These are phyloP conservation scores for Saccharomycopsis crataegensis DNA, from an alignment of 1,139 yeast genomes.

Conservation along the genomic window DNA sequence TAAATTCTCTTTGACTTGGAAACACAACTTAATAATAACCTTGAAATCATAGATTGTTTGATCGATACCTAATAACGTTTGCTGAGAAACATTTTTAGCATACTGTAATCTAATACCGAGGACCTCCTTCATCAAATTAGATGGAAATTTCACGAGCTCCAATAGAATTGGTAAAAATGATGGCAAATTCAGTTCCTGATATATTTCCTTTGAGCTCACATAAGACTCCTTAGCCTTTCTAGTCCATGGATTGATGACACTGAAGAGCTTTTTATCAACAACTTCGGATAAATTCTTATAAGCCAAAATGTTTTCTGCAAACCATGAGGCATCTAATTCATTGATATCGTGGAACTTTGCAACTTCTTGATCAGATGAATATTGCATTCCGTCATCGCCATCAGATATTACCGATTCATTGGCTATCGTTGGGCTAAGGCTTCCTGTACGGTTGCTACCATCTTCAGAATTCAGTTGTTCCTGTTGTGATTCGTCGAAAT, in stretches of 20 bases:
- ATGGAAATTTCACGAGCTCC: constrained; percentile 67
- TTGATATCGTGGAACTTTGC: constrained; percentile 34
- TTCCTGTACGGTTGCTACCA: background rate
- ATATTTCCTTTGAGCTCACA: constrained; percentile 52
- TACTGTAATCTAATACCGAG: constrained; percentile 68
- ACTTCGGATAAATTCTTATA: constrained; percentile 75
- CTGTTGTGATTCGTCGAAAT: background rate
- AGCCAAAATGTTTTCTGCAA: constrained; percentile 81
- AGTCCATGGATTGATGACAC: constrained; percentile 42
- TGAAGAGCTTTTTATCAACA: constrained; percentile 42
- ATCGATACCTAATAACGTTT: constrained; percentile 94
- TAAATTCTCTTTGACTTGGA: constrained; percentile 66
- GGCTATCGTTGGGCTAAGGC: background rate
- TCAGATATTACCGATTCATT: background rate
- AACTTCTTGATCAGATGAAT: background rate
- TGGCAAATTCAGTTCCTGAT: constrained; percentile 68
- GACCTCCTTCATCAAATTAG: constrained; percentile 73
- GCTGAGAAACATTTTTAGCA: constrained; percentile 73
- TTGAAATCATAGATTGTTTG: constrained; percentile 87
- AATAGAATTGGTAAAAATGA: constrained; percentile 63
- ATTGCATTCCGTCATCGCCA: background rate
- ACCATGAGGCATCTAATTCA: constrained; percentile 33
- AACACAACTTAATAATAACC: constrained; percentile 66
- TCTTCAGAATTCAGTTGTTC: background rate
- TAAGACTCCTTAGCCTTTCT: constrained; percentile 72